Conservation (phyloP, 768 basidiomycete species). For the Mycena floridula region DNA sequence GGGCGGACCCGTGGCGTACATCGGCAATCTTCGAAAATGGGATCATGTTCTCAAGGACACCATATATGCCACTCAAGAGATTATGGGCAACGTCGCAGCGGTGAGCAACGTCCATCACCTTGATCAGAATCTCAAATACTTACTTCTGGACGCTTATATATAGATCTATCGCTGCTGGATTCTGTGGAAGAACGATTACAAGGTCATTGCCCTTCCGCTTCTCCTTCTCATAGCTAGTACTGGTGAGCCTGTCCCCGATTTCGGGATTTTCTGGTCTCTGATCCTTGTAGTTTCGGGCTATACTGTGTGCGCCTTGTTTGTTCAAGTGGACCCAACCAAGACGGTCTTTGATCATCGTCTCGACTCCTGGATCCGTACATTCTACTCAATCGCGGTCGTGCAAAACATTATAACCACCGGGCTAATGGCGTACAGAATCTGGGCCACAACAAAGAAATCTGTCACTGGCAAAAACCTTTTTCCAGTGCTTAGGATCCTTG, state of each 20-base stretch:
- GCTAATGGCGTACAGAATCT: constrained; percentile 15
- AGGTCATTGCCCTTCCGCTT: constrained; percentile 10
- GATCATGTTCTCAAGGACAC: constrained; percentile 14
- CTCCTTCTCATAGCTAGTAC: constrained; percentile 9
- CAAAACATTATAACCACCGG: constrained; percentile 15
- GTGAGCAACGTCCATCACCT: constrained; percentile 1
- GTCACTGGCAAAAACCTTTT: constrained; percentile 5
- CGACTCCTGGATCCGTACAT: constrained; percentile 12
- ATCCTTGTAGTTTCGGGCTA: constrained; percentile 11
- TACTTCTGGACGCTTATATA: background rate
- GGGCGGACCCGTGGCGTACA: constrained; percentile 12
- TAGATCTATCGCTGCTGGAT: constrained; percentile 19
- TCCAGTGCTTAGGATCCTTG: constrained; percentile 9
- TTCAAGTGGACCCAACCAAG: constrained; percentile 4
- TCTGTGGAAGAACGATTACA: constrained; percentile 10
- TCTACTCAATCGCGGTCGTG: constrained; percentile 13
- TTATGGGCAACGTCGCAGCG: constrained; percentile 12
- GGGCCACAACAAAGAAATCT: constrained; percentile 7
- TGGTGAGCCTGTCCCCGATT: constrained; percentile 3
- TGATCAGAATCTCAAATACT: background rate
- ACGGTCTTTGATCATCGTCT: constrained; percentile 11
- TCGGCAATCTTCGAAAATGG: constrained; percentile 12
- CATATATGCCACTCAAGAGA: constrained; percentile 12
- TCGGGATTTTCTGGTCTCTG: background rate
- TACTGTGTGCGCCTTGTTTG: constrained; percentile 10